Base-by-base conservation (phyloP, 2,329 filamentous ascomycete species). In the Diaporthe sp. region DNA sequence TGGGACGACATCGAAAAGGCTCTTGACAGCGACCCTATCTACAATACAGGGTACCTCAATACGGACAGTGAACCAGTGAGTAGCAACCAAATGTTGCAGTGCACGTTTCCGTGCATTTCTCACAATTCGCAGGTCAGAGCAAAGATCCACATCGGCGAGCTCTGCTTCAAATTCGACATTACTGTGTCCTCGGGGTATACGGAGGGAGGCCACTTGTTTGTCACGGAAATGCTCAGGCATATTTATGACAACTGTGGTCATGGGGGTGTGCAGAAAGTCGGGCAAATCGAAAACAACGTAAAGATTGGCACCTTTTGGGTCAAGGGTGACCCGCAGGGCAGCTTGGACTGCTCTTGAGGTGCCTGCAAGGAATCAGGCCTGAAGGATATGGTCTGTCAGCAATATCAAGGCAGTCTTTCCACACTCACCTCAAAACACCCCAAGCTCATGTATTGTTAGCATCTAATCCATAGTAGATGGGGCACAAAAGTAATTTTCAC, bases 401-500 rank as follows among this genome's bases (percentile, higher is more conserved):
- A 37, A 1, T 9, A 8, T 22, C 31, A 58, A 17, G 3, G 25
- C 6, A 9, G 0, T 15, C 2, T 44, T 15, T 7, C 15, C 5
- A n/a, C n/a, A 31, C 17, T 19, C 12, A 9, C 10, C 2, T 42
- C 12, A 42, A 61, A 6, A 15, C 17, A 61, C 13, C 3, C 9
- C 8, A 15, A 13, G 19, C 19, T 15, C 6, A n/a, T 60, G 17
- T 13, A 42, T 42, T 19, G 34, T 3, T 17, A 15, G 15, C 34
- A 42, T n/a, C 5, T 37, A 6, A 3, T 12, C 28, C 1, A 15
- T 22, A n/a, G 25, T 57, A 42, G 31, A n/a, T 3, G 3, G 9
- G 0, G 10, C 4, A 22, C 1, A 3, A 13, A 10, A 9, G 1
- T 19, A 8, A 25, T 8, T 1, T 8, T 42, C 31, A 22, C n/a